Percentiles rank a stretch among this genome's conserved stretches.
phyloP scores from a whole-genome alignment of 2,329 filamentous ascomycete genomes.

The Lachnellula subtilissima region DNA sequence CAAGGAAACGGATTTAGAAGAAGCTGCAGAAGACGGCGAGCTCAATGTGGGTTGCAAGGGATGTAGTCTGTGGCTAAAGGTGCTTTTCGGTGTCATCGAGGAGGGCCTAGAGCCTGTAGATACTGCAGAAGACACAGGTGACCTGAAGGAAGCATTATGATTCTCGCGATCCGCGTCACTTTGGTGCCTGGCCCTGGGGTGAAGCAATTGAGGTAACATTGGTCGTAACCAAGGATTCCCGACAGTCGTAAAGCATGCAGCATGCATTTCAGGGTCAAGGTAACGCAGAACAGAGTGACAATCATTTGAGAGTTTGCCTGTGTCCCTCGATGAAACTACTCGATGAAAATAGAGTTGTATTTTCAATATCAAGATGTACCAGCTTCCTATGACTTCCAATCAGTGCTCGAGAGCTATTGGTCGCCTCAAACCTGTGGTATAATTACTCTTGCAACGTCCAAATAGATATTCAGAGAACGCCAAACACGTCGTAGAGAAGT shows the following conservation, averaged over 20 bases:
- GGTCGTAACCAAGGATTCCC: neutral
- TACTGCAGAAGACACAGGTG: neutral
- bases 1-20: conserved; percentile 54
- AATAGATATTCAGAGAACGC: conserved; percentile 24
- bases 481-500: conserved; percentile 25
- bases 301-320: neutral
- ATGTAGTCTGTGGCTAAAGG: conserved; percentile 62
- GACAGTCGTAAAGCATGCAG: neutral
- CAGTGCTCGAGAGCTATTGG: conserved; percentile 31
- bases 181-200: neutral
- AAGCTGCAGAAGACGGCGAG: conserved; percentile 53
- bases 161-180: neutral
- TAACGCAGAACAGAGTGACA: neutral
- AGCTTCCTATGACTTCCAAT: conserved; percentile 34
- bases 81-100: conserved; percentile 56
- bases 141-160: neutral
- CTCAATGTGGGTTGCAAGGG: conserved; percentile 61
- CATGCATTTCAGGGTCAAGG: neutral
- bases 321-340: neutral
- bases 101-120: conserved; percentile 14
- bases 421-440: conserved; percentile 34
- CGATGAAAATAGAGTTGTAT: neutral
- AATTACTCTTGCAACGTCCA: conserved; percentile 31
- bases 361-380: conserved; percentile 15
- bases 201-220: neutral